phyloP scores from a whole-genome alignment of 192 early-diverging fungal genomes.

The Endogone sp. region DNA sequence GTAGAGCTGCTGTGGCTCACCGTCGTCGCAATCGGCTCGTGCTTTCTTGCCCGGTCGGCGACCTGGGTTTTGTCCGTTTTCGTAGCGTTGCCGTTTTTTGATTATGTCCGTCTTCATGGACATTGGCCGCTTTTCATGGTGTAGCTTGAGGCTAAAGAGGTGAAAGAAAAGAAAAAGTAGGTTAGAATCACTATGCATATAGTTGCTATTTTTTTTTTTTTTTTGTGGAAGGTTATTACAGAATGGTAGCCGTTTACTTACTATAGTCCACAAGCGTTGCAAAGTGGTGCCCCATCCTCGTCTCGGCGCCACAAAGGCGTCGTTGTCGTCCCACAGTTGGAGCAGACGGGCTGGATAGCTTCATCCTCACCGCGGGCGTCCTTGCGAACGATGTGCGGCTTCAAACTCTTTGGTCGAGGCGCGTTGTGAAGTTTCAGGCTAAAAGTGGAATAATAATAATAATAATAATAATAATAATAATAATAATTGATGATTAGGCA shows the following conservation, averaged over 20 bases:
- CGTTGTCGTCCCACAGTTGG: constrained; percentile 74
- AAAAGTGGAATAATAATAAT: not conserved
- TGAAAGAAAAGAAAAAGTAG: not conserved
- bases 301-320: constrained; percentile 92
- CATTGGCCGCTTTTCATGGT: constrained; percentile 45
- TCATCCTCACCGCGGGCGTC: constrained; percentile 35
- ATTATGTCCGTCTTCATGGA: constrained; percentile 51
- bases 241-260: constrained; percentile 18
- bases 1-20: not conserved
- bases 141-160: constrained; percentile 35
- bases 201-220: not conserved
- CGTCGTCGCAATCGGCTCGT: not conserved
- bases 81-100: constrained; percentile 45
- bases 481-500: not conserved
- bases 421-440: constrained; percentile 81
- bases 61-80: constrained; percentile 15
- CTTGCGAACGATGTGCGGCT: constrained; percentile 65
- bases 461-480: not conserved
- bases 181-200: not conserved
- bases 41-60: not conserved
- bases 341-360: constrained; percentile 45
- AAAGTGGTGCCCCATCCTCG: constrained; percentile 47
- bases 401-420: constrained; percentile 73
- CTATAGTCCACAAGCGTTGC: constrained; percentile 58
- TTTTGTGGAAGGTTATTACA: not conserved